Base-by-base conservation (phyloP, 371 early-diverging fungal genomes). In the Amoeboaphelidium protococcarum region DNA sequence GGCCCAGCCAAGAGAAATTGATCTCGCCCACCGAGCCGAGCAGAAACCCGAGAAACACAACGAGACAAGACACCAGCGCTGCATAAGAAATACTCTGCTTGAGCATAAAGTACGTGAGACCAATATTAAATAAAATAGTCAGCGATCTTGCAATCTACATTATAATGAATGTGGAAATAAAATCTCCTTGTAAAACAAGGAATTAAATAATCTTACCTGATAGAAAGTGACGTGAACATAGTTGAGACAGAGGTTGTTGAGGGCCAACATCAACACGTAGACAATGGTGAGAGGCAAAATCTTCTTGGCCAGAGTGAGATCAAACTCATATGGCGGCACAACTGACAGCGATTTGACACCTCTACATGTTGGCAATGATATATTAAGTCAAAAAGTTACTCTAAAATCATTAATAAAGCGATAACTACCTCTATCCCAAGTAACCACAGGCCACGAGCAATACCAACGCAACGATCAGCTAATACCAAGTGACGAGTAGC, bases 211-310 rank as follows among this genome's bases (percentile, higher is more conserved):
- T 25, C n/a, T n/a, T 44, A 44, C 46, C 58, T 77, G 77, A 50
- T 77, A 77, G 49, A 74, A 77, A 6, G 77, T 74, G 23, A 74
- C 73, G 53, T 77, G 72, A 27, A 74, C 75, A 44, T 69, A 66
- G 45, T 70, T 66, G 19, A 77, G 60, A 46, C 77, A 77, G 26
- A 77, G 58, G 51, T 77, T 77, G 55, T 74, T 74, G 50, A 74
- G 55, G 0, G 71, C 68, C 54, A 77, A 57, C 77, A 77, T 77
- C 50, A 70, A 62, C 41, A 77, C 74, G 53, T 77, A 77, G 3
- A 74, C 67, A 55, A 71, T 60, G 0, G 75, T 74, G 41, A 77
- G 59, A 19, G 77, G 74, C 1, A 69, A 65, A 13, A 77, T 71
- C 37, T 62, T 61, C 27, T 62, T 64, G 0, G 74, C 77, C 40